Evolutionary conservation across 768 basidiomycete species (phyloP).

Genomic region (Infundibulicybe gibba): DNA sequence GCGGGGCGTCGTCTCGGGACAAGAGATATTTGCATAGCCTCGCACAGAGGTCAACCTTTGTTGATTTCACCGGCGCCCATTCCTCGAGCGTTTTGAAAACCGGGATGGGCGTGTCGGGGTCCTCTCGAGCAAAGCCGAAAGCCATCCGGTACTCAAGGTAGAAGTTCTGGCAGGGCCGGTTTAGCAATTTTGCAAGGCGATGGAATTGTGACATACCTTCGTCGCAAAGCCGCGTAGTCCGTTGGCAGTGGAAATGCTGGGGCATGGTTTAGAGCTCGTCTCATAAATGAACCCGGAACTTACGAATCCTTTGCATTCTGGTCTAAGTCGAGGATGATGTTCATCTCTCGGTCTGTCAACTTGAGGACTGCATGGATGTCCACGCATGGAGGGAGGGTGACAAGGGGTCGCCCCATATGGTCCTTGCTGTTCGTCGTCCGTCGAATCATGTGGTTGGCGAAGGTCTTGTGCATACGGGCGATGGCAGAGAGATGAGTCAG

Average conservation of each 20-base stretch:
- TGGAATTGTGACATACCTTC: background rate
- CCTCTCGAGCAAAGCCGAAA: conserved; percentile 4
- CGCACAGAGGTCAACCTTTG: conserved; percentile 2
- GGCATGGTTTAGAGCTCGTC: background rate
- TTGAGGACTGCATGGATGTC: conserved; percentile 3
- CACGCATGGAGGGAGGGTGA: conserved; percentile 2
- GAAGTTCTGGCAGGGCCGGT: background rate
- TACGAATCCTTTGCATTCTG: conserved; percentile 4
- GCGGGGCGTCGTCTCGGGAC: background rate
- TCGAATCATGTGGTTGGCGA: conserved; percentile 5
- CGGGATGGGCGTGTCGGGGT: background rate
- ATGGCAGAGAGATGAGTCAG: conserved; percentile 5
- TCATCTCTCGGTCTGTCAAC: background rate
- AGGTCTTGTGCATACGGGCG: background rate
- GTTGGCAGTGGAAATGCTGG: background rate
- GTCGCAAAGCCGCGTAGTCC: background rate
- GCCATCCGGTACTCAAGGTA: conserved; percentile 7
- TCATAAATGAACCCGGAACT: background rate
- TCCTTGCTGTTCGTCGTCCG: conserved; percentile 4
- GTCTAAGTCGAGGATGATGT: background rate
- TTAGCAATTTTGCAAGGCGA: background rate
- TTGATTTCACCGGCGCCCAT: background rate
- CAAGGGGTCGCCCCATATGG: background rate
- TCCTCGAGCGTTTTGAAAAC: background rate
- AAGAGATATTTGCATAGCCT: background rate